A percentile compares a stretch with the other conserved stretches of the same genome.
Evolutionary conservation across 768 basidiomycete genomes (phyloP).

Genomic region (Megacollybia marginata): DNA sequence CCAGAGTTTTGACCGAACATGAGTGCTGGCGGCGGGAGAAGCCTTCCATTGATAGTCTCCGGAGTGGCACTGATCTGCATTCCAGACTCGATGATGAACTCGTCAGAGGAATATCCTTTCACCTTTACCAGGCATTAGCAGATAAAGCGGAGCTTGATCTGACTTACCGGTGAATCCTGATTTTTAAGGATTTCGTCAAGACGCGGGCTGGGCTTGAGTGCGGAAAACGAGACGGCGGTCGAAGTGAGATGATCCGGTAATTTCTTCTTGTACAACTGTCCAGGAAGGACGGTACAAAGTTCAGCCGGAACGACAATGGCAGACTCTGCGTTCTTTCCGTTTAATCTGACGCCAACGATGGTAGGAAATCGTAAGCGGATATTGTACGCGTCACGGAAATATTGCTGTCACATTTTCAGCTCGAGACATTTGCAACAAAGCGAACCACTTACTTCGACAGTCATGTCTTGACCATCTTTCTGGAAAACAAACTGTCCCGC

Average conservation of each 20-base stretch:
- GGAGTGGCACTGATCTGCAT: conserved; percentile 7
- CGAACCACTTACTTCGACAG: conserved; percentile 21
- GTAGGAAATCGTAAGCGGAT: conserved; percentile 19
- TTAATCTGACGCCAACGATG: conserved; percentile 20
- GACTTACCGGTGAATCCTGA: no score
- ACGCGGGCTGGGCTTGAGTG: conserved; percentile 26
- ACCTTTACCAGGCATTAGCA: no score
- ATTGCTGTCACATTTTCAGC: conserved; percentile 17
- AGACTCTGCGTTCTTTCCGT: conserved; percentile 11
- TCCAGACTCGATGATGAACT: conserved; percentile 19
- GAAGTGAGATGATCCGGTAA: conserved; percentile 25
- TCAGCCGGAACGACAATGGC: conserved; percentile 29
- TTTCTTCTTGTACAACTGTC: conserved; percentile 33
- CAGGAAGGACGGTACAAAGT: conserved; percentile 24
- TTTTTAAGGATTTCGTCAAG: no score
- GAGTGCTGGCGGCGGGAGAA: no score
- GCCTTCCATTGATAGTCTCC: no score
- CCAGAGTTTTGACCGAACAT: no score
- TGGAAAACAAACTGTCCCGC: conserved; percentile 28
- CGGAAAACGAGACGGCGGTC: conserved; percentile 28
- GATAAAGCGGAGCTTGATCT: no score
- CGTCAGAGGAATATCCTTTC: neutral
- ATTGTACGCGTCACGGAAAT: conserved; percentile 22
- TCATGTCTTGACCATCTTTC: conserved; percentile 19
- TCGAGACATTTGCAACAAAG: neutral